Evolutionary conservation across 2,329 filamentous ascomycete species (phyloP).

Genomic region (Proliferodiscus dingleyae): DNA sequence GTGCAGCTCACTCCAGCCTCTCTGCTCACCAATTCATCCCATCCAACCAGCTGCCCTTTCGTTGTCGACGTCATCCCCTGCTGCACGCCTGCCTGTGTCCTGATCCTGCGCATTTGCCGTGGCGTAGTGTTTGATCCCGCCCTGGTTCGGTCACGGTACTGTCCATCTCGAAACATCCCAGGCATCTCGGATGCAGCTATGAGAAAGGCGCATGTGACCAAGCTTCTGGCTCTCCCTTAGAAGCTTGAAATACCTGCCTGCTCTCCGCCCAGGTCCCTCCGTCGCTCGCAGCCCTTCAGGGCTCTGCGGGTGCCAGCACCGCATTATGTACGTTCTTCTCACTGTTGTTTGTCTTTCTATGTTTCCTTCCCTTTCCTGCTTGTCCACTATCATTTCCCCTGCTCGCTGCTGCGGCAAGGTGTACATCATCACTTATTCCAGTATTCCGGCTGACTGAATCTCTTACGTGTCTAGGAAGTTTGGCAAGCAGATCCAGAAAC

Average conservation of each 20-base stretch:
- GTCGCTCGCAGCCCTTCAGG: conserved; percentile 21
- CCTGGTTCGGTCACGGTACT: background rate
- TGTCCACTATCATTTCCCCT: too few relatives aligned
- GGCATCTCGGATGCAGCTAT: too few relatives aligned
- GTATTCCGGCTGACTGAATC: conserved; percentile 16
- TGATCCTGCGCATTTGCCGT: conserved; percentile 1
- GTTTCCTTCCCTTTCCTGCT: conserved; percentile 2
- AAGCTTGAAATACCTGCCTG: conserved; percentile 12
- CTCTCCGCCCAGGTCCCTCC: conserved; percentile 4
- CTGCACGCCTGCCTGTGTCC: background rate
- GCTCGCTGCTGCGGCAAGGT: background rate
- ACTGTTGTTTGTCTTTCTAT: too few relatives aligned
- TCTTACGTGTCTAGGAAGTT: conserved; percentile 71
- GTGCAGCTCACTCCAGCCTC: too few relatives aligned
- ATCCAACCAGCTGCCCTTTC: background rate
- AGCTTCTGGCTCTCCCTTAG: conserved; percentile 4
- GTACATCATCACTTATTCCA: background rate
- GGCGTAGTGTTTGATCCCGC: too few relatives aligned
- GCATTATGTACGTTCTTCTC: conserved; percentile 33
- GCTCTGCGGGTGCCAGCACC: conserved; percentile 25
- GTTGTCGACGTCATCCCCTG: background rate
- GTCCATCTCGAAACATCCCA: too few relatives aligned
- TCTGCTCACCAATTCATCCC: too few relatives aligned
- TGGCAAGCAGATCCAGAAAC: conserved; percentile 98
- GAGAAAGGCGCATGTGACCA: conserved; percentile 21